Percentiles rank a stretch among this genome's conserved stretches.
These are phyloP conservation scores for Alternaria conjuncta DNA, from an alignment of 2,329 filamentous ascomycete species.

Conservation along the genomic window DNA sequence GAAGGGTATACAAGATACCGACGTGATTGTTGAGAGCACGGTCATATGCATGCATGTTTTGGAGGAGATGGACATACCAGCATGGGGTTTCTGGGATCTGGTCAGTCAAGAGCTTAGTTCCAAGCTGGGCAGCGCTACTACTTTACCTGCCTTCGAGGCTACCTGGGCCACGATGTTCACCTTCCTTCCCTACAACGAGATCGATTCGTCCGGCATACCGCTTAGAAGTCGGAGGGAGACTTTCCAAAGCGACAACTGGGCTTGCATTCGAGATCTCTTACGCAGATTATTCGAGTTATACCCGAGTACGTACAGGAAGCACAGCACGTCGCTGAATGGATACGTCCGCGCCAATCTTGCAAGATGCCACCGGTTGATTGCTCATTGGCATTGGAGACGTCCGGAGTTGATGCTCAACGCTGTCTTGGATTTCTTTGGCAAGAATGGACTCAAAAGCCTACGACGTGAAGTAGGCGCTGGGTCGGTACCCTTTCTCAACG, in stretches of 20 bases:
- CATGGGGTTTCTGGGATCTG: conserved; percentile 53
- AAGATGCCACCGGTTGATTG: conserved; percentile 61
- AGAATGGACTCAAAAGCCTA: conserved; percentile 59
- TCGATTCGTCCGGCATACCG: conserved; percentile 59
- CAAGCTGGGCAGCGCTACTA: conserved; percentile 20
- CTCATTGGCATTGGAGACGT: conserved; percentile 63
- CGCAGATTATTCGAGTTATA: conserved; percentile 57
- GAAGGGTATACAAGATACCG: conserved; percentile 55
- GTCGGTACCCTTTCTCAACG: conserved; percentile 62
- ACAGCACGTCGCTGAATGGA: conserved; percentile 58
- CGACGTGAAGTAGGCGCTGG: conserved; percentile 58
- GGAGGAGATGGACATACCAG: conserved; percentile 33
- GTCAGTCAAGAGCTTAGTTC: conserved; percentile 45
- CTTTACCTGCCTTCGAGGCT: conserved; percentile 45
- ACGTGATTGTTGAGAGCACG: conserved; percentile 54
- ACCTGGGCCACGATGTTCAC: conserved; percentile 57
- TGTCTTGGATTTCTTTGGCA: conserved; percentile 67
- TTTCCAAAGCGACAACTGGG: conserved; percentile 58
- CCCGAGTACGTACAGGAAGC: conserved; percentile 46
- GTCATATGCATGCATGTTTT: conserved; percentile 57
- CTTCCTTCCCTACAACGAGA: conserved; percentile 60
- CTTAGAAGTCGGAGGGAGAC: conserved; percentile 50
- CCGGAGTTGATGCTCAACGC: conserved; percentile 61
- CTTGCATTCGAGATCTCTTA: conserved; percentile 54
- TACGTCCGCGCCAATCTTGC: conserved; percentile 61